Conservation (phyloP, 768 basidiomycete species). For the Tricholoma sp. region DNA sequence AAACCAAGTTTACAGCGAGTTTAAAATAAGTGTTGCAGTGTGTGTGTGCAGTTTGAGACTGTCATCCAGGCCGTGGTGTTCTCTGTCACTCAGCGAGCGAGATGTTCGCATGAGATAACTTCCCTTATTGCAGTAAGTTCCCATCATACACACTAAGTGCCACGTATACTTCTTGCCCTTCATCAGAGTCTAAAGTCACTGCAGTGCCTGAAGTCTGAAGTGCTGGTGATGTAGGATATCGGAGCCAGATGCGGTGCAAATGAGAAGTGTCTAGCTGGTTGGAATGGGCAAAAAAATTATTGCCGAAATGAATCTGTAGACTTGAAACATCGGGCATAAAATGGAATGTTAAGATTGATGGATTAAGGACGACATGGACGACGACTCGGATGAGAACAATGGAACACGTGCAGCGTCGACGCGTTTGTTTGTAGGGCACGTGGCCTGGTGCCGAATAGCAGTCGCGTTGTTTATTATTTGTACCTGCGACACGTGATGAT, state of each 20-base stretch:
- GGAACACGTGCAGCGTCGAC: neutral
- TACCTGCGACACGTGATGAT: neutral
- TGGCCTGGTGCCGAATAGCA: neutral
- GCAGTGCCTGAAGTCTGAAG: too few relatives aligned
- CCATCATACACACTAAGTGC: too few relatives aligned
- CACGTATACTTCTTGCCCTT: neutral
- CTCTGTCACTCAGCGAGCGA: too few relatives aligned
- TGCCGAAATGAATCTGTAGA: neutral
- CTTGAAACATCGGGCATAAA: neutral
- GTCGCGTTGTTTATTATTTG: constrained; percentile 3
- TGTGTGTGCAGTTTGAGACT: too few relatives aligned
- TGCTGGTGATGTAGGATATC: neutral
- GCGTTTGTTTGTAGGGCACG: neutral
- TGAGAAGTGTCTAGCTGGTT: neutral
- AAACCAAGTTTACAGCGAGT: too few relatives aligned
- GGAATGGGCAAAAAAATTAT: neutral
- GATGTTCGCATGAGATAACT: too few relatives aligned
- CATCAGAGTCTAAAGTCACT: neutral
- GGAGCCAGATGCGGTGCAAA: neutral
- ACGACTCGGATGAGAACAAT: neutral
- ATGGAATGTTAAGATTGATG: too few relatives aligned
- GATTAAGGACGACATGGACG: too few relatives aligned
- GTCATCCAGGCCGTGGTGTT: too few relatives aligned
- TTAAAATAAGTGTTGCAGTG: too few relatives aligned
- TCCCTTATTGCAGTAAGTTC: too few relatives aligned